These are phyloP conservation scores for Avena atlantica DNA, from an alignment of 176 grass and related monocot genomes.

Conservation along the genomic window DNA sequence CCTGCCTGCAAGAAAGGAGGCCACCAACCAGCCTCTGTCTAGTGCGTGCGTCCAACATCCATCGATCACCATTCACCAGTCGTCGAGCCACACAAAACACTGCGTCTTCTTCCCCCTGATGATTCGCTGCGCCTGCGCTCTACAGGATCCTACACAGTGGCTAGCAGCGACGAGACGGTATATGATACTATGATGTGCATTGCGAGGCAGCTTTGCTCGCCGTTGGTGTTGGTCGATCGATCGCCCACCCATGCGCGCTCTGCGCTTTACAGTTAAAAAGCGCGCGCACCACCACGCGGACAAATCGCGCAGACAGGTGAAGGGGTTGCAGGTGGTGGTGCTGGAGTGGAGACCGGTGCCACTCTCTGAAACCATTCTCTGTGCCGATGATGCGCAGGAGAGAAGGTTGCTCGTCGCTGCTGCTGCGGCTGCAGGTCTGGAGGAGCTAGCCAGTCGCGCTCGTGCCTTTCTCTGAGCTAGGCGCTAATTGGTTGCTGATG, in stretches of 20 bases:
- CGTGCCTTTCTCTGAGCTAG: not conserved
- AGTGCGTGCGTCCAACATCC: slow-evolving; percentile 39
- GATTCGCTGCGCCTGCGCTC: slow-evolving; percentile 41
- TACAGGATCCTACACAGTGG: slow-evolving; percentile 27
- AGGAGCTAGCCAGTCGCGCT: not conserved
- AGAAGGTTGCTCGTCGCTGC: not conserved
- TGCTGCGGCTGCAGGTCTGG: not conserved
- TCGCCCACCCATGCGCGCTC: slow-evolving; percentile 13
- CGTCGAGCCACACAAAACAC: not conserved
- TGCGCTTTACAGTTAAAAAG: slow-evolving; percentile 38
- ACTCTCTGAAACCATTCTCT: not conserved
- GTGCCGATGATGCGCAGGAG: not conserved
- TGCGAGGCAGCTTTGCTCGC: not conserved
- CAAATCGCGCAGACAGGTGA: not conserved
- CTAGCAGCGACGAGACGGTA: not conserved
- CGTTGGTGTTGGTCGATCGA: not conserved
- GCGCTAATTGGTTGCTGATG: not conserved
- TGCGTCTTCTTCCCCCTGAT: slow-evolving; percentile 36
- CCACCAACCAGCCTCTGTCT: not conserved
- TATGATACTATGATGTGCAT: too few relatives aligned
- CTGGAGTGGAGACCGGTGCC: too few relatives aligned
- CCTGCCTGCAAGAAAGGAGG: slow-evolving; percentile 51
- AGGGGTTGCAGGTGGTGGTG: not conserved
- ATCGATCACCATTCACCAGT: slow-evolving; percentile 22
- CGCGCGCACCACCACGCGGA: not conserved